Evolutionary conservation across 441 rosid species (phyloP).

Genomic region (Pelargonium australe): DNA sequence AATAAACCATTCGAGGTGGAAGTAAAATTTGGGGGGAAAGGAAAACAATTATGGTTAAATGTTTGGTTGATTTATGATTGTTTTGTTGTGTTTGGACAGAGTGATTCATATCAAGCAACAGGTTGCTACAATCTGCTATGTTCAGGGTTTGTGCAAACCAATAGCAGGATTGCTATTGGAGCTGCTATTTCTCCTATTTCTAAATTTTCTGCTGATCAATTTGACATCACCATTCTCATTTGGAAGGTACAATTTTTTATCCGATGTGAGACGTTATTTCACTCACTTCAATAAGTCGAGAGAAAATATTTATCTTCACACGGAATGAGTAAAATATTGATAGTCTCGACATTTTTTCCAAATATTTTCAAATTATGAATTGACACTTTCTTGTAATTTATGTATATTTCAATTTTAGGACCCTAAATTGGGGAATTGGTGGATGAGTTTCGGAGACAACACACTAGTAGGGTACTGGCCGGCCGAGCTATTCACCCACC

Average conservation of each 20-base stretch:
- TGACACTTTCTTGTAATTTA: neutral
- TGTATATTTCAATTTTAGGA: slow-evolving; percentile 32
- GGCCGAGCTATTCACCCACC: slow-evolving; percentile 59
- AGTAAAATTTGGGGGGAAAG: no score
- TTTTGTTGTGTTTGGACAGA: slow-evolving; percentile 26
- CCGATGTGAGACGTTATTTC: no score
- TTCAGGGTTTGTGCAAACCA: slow-evolving; percentile 61
- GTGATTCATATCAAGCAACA: slow-evolving; percentile 74
- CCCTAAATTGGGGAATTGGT: slow-evolving; percentile 63
- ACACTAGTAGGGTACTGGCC: slow-evolving; percentile 71
- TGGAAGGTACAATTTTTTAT: slow-evolving; percentile 60
- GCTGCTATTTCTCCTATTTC: slow-evolving; percentile 71
- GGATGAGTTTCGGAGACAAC: slow-evolving; percentile 68
- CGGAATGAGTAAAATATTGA: no score
- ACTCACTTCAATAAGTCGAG: no score
- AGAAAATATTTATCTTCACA: no score
- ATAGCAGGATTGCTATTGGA: slow-evolving; percentile 58
- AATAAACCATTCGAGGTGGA: no score
- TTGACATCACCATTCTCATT: slow-evolving; percentile 56
- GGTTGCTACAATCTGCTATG: slow-evolving; percentile 71
- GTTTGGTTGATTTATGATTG: neutral
- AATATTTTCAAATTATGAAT: no score
- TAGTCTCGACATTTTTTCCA: no score
- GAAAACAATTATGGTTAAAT: neutral
- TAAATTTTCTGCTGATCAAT: slow-evolving; percentile 35